These are phyloP conservation scores for Geotrichum fermentans DNA, from an alignment of 1,139 yeast species.

Conservation along the genomic window DNA sequence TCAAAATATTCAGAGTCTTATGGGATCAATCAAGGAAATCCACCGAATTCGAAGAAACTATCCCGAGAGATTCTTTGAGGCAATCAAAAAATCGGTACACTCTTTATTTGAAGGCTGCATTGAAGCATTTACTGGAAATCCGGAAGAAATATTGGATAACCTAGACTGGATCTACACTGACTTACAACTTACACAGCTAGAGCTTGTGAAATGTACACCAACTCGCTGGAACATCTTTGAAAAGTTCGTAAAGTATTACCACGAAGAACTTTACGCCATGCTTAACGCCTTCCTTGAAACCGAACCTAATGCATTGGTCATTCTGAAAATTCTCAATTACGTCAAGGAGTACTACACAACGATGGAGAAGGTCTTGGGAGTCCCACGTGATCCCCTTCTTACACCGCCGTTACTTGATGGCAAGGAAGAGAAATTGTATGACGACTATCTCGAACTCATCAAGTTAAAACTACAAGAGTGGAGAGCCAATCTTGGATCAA, in stretches of 20 bases:
- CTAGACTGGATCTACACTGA: slow-evolving; percentile 85
- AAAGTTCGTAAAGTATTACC: slow-evolving; percentile 63
- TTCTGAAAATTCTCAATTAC: slow-evolving; percentile 56
- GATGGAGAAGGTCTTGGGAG: slow-evolving; percentile 43
- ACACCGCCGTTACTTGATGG: slow-evolving; percentile 50
- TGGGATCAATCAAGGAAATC: slow-evolving; percentile 24
- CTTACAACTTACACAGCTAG: slow-evolving; percentile 56
- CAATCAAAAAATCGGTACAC: slow-evolving; percentile 55
- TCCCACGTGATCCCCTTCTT: slow-evolving; percentile 39
- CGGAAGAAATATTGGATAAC: slow-evolving; percentile 60
- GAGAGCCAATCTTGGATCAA: slow-evolving; percentile 60
- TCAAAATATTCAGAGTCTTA: slow-evolving; percentile 12
- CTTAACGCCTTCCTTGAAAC: slow-evolving; percentile 58
- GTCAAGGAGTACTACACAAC: slow-evolving; percentile 62
- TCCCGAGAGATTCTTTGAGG: slow-evolving; percentile 56
- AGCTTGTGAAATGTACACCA: slow-evolving; percentile 56
- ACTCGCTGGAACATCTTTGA: slow-evolving; percentile 71
- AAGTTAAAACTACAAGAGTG: slow-evolving; percentile 74
- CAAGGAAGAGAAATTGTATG: slow-evolving; percentile 58
- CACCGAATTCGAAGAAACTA: slow-evolving; percentile 52
- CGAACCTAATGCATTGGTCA: slow-evolving; percentile 53
- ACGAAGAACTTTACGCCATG: slow-evolving; percentile 57
- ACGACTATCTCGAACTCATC: slow-evolving; percentile 68
- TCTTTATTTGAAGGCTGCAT: slow-evolving; percentile 65
- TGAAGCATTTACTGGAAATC: slow-evolving; percentile 51